Evolutionary conservation across 768 basidiomycete species (phyloP).

Genomic region (Tricholoma sp.): DNA sequence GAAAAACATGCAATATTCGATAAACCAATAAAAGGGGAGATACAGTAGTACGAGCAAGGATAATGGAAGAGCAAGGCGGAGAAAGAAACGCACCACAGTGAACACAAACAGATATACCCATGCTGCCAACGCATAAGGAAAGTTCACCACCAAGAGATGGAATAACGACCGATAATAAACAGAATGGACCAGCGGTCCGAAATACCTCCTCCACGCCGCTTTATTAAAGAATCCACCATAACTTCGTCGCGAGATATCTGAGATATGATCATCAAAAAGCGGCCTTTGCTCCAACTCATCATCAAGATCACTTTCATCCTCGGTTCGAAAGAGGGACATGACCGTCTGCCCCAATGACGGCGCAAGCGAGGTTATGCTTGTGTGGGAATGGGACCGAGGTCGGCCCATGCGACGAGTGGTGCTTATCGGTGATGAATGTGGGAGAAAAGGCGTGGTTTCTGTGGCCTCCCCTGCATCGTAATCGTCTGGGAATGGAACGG

Average conservation of each 20-base stretch:
- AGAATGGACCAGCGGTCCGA: slow-evolving; percentile 48
- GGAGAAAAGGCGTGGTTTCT: slow-evolving; percentile 48
- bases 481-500: slow-evolving; percentile 13
- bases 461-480: slow-evolving; percentile 27
- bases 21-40: not conserved
- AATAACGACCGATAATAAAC: slow-evolving; percentile 64
- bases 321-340: slow-evolving; percentile 59
- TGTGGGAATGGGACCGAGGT: slow-evolving; percentile 52
- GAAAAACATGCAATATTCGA: not conserved
- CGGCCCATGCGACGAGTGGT: slow-evolving; percentile 27
- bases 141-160: slow-evolving; percentile 70
- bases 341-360: slow-evolving; percentile 68
- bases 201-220: slow-evolving; percentile 51
- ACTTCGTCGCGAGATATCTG: slow-evolving; percentile 6
- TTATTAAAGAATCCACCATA: slow-evolving; percentile 25
- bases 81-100: slow-evolving; percentile 56
- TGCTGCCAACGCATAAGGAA: slow-evolving; percentile 73
- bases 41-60: not conserved
- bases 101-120: slow-evolving; percentile 79
- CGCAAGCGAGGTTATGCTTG: slow-evolving; percentile 49
- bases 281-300: slow-evolving; percentile 25
- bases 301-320: slow-evolving; percentile 29
- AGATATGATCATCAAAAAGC: slow-evolving; percentile 8
- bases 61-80: not conserved
- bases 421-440: slow-evolving; percentile 18